phyloP scores from a whole-genome alignment of 768 basidiomycete species.

The Krasilnikovozyma curviuscula region DNA sequence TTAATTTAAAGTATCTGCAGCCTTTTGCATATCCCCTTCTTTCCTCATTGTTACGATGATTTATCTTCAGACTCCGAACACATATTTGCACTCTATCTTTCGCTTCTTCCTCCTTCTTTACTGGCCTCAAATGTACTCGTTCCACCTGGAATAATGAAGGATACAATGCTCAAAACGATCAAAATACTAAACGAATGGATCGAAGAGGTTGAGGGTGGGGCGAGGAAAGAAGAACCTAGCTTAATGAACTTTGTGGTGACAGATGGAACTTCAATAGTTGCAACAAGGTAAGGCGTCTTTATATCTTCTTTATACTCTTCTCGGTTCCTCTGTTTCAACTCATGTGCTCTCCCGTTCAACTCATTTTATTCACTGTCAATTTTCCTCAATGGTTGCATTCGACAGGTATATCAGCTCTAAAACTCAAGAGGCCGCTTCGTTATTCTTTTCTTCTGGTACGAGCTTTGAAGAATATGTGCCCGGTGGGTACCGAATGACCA shows the following conservation, averaged over 20 bases:
- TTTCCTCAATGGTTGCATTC: too few species aligned
- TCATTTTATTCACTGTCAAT: too few species aligned
- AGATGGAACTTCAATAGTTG: constrained; percentile 82
- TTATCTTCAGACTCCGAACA: constrained; percentile 64
- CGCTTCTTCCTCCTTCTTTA: constrained; percentile 28
- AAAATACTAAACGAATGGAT: constrained; percentile 53
- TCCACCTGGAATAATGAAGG: constrained; percentile 43
- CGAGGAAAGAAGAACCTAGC: constrained; percentile 47
- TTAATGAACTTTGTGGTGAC: constrained; percentile 92
- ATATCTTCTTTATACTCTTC: too few species aligned
- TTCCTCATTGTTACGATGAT: neutral
- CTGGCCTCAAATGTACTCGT: constrained; percentile 24
- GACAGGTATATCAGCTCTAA: neutral
- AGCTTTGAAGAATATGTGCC: constrained; percentile 38
- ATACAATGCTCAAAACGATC: constrained; percentile 80
- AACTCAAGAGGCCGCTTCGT: neutral
- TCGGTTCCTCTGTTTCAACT: too few species aligned
- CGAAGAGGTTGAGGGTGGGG: constrained; percentile 32
- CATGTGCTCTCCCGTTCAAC: too few species aligned
- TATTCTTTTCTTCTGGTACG: constrained; percentile 1
- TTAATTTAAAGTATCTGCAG: neutral
- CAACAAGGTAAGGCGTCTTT: constrained; percentile 37
- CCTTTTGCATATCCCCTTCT: neutral
- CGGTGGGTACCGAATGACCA: neutral
- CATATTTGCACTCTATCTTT: constrained; percentile 82